Conservation (phyloP, 2,329 filamentous ascomycete genomes). For the Penicillium sp. region DNA sequence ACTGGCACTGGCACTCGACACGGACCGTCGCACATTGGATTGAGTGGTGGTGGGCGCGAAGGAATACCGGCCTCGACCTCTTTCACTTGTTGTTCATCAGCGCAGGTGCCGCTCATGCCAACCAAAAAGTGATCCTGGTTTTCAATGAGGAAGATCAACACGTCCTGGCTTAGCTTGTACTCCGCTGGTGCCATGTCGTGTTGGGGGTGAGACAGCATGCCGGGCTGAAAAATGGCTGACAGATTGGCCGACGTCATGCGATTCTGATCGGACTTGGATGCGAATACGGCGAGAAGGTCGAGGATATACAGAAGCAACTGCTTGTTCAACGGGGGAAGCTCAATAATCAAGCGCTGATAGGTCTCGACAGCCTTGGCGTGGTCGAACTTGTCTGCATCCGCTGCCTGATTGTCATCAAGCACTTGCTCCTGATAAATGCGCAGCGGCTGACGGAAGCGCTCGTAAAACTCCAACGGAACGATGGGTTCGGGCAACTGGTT, state of each 20-base stretch:
- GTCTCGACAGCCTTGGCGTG: constrained; percentile 68
- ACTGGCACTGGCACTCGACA: constrained; percentile 82
- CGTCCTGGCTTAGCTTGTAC: constrained; percentile 91
- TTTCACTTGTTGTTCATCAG: constrained; percentile 71
- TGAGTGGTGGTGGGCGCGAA: constrained; percentile 35
- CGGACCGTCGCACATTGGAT: constrained; percentile 60
- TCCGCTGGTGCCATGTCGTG: constrained; percentile 95
- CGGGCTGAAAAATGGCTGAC: constrained; percentile 94
- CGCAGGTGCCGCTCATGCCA: constrained; percentile 97
- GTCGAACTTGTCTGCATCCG: constrained; percentile 69
- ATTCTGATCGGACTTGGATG: constrained; percentile 92
- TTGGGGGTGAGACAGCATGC: constrained; percentile 84
- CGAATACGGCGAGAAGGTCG: constrained; percentile 91
- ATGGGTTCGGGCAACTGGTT: constrained; percentile 96
- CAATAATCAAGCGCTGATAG: constrained; percentile 87
- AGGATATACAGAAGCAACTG: constrained; percentile 93
- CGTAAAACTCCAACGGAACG: constrained; percentile 88
- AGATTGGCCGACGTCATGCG: constrained; percentile 94
- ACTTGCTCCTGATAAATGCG: constrained; percentile 64
- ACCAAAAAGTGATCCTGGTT: constrained; percentile 98
- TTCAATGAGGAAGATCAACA: constrained; percentile 95
- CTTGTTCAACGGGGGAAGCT: constrained; percentile 85
- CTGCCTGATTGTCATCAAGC: constrained; percentile 62
- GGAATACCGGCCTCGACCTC: constrained; percentile 62
- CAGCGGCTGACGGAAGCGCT: constrained; percentile 80